Conservation (phyloP, 768 basidiomycete genomes). For the Leccinum subtestaceum region DNA sequence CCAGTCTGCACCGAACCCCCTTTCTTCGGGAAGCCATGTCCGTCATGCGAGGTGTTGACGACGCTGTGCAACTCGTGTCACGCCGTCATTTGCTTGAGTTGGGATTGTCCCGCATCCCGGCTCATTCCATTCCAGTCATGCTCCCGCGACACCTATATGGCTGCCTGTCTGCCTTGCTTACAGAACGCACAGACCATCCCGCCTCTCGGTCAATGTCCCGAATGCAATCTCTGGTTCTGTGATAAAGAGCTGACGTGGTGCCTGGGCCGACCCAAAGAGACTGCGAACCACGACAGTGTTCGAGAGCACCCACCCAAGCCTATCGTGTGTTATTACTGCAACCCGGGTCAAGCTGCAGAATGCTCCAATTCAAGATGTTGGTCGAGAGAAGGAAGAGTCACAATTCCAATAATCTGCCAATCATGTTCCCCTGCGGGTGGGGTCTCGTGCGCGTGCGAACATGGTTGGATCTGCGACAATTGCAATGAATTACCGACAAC, state of each 20-base stretch:
- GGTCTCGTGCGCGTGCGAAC: too few species aligned
- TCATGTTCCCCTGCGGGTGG: too few species aligned
- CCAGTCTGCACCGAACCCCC: background rate
- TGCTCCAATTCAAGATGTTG: conserved; percentile 17
- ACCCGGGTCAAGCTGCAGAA: background rate
- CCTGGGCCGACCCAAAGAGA: conserved; percentile 17
- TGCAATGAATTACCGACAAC: too few species aligned
- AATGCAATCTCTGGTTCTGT: conserved; percentile 23
- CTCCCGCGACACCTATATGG: conserved; percentile 5
- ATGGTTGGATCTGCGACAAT: too few species aligned
- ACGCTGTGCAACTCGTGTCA: conserved; percentile 11
- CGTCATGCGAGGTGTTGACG: conserved; percentile 10
- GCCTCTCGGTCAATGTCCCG: conserved; percentile 19
- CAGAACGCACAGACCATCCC: background rate
- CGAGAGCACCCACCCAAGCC: conserved; percentile 15
- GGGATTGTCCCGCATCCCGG: conserved; percentile 13
- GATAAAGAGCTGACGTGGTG: conserved; percentile 21
- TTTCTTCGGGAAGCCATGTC: conserved; percentile 5
- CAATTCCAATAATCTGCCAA: too few species aligned
- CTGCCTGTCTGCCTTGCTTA: conserved; percentile 12
- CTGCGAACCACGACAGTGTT: background rate
- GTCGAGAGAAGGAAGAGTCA: conserved; percentile 6
- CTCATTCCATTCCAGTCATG: conserved; percentile 19
- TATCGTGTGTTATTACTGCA: conserved; percentile 16
- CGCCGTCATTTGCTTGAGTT: conserved; percentile 17